These are phyloP conservation scores for Chloromonas sp. DNA, from an alignment of 163 green algal species.

Conservation along the genomic window DNA sequence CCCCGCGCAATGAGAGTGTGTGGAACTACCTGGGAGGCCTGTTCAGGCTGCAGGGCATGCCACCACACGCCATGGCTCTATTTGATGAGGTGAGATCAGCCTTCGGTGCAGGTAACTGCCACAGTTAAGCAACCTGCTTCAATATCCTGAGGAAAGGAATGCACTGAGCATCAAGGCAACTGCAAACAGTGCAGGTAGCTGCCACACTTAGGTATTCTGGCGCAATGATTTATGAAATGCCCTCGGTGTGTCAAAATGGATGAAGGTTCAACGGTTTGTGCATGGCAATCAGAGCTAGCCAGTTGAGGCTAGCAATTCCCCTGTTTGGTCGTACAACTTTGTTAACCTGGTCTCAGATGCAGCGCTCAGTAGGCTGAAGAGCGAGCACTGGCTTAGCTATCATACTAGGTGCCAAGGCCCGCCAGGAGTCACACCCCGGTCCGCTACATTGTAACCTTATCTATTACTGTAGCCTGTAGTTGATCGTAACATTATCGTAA, in stretches of 20 bases:
- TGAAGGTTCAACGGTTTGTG: no score
- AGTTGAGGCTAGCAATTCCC: no score
- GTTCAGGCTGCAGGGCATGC: constrained; percentile 26
- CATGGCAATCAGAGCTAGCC: no score
- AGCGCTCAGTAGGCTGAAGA: not conserved
- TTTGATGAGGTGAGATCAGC: constrained; percentile 11
- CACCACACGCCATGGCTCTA: constrained; percentile 3
- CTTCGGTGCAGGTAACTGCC: not conserved
- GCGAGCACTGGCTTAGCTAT: not conserved
- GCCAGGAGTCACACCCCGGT: not conserved
- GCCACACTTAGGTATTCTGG: no score
- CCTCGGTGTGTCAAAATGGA: no score
- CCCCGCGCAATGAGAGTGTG: constrained; percentile 67
- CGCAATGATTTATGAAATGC: no score
- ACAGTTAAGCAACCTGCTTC: not conserved
- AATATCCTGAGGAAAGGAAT: no score
- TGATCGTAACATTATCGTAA: not conserved
- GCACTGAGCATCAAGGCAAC: no score
- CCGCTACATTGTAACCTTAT: not conserved
- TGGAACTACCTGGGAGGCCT: constrained; percentile 77
- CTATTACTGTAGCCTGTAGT: not conserved
- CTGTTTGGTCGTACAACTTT: no score
- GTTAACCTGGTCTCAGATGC: no score
- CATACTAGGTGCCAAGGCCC: not conserved
- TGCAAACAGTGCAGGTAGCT: no score